Base-by-base conservation (phyloP, 345 rosid species). In the Nephelium lappaceum region DNA sequence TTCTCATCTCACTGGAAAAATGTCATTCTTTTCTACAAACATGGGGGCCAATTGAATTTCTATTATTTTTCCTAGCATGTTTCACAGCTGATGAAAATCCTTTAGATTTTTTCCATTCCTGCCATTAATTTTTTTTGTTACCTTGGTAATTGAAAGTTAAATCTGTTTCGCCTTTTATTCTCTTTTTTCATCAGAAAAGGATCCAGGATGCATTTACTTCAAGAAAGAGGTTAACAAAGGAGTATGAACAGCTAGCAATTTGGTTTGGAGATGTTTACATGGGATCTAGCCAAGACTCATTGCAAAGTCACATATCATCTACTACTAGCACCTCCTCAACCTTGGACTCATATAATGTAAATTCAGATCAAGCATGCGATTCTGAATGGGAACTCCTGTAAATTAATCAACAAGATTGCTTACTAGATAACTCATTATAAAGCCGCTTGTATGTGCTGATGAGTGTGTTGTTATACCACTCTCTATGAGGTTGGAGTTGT, bases 221-320 rank as follows among this genome's bases (percentile, higher is more conserved):
- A 0, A 91, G 84, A 75, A 88, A 74, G 85, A 87, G 86, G 86
- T 51, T 87, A 69, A 84, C 80, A 62, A 89, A 92, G 87, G 98
- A 93, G 75, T 95, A 95, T 51, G 91, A 91, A 82, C 94, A 83
- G 80, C 92, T 95, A 49, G 87, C 92, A 39, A 88, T 95, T 79
- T 89, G 87, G 96, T 89, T 86, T 23, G 97, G 94, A 53, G 95
- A 95, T 71, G 81, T 84, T 27, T 86, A 87, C 49, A 84, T 82
- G 75, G 89, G 79, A 51, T 76, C 73, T 45, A 75, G 72, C 82
- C 79, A 83, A 21, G 84, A 80, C 57, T 31, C 57, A 5, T 31
- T 5, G 11, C 87, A 38, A 81, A 81, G 38, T 49, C 27, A 43
- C 63, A 16, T 49, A 62, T 78, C 85, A 67, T 70, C 79, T 2